These are phyloP conservation scores for Phytophthora megakarya DNA, from an alignment of 352 stramenopile genomes.

Conservation along the genomic window DNA sequence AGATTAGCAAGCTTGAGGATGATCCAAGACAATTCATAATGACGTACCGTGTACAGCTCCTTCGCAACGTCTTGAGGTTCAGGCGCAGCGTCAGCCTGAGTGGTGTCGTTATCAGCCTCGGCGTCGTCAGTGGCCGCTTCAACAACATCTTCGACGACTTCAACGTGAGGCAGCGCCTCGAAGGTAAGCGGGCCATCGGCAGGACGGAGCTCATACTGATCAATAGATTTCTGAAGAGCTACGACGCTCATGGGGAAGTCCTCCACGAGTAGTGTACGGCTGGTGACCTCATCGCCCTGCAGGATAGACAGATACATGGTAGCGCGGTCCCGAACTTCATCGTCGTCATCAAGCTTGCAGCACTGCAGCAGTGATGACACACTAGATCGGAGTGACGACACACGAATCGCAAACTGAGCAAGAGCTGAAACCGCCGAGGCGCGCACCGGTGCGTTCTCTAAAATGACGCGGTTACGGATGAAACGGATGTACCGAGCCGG, in stretches of 20 bases:
- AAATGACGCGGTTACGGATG: conserved; percentile 99
- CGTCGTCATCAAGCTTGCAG: conserved; percentile 96
- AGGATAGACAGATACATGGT: conserved; percentile 89
- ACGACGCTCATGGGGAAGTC: conserved; percentile 79
- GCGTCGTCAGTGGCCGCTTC: conserved; percentile 38
- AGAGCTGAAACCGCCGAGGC: conserved; percentile 97
- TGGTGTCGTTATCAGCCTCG: conserved; percentile 35
- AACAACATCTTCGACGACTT: conserved; percentile 60
- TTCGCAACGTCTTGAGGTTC: conserved; percentile 84
- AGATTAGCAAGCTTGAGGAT: not conserved
- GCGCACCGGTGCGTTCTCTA: conserved; percentile 97
- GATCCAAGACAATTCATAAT: not conserved
- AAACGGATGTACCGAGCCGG: conserved; percentile 99
- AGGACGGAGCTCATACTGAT: conserved; percentile 85
- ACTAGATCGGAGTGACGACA: conserved; percentile 92
- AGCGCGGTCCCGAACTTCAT: conserved; percentile 95
- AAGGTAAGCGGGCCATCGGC: conserved; percentile 82
- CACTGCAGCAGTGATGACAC: conserved; percentile 95
- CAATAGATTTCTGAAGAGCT: conserved; percentile 85
- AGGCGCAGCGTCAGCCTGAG: conserved; percentile 37
- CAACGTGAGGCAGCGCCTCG: conserved; percentile 81
- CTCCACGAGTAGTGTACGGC: conserved; percentile 64
- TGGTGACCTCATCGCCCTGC: conserved; percentile 59
- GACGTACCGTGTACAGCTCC: conserved; percentile 92
- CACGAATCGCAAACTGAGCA: conserved; percentile 95